These are phyloP conservation scores for Aspergillus homomorphus DNA, from an alignment of 495 filamentous ascomycete genomes.

Conservation along the genomic window DNA sequence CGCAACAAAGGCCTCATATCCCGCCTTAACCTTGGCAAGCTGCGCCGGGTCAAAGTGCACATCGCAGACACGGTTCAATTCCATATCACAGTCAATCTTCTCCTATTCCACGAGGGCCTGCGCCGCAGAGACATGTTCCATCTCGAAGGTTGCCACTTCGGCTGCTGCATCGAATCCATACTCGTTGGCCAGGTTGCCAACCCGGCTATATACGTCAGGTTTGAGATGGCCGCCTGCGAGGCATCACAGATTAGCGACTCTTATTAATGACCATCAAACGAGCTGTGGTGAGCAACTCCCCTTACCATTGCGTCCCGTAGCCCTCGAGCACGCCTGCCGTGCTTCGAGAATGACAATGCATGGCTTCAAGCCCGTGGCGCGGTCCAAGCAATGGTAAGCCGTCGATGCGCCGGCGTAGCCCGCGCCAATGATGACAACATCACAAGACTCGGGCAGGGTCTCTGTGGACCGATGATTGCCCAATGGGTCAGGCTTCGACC, in stretches of 20 bases:
- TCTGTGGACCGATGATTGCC: slow-evolving; percentile 62
- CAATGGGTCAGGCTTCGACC: slow-evolving; percentile 47
- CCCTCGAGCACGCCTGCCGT: slow-evolving; percentile 76
- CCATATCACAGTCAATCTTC: slow-evolving; percentile 34
- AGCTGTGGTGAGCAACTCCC: not conserved
- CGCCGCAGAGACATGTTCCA: slow-evolving; percentile 26
- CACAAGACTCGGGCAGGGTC: slow-evolving; percentile 55
- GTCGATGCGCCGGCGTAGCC: slow-evolving; percentile 70
- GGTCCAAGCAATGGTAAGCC: slow-evolving; percentile 56
- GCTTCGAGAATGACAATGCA: slow-evolving; percentile 74
- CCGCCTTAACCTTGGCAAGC: slow-evolving; percentile 23
- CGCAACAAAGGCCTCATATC: slow-evolving; percentile 22
- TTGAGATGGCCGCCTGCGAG: slow-evolving; percentile 35
- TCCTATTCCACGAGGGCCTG: slow-evolving; percentile 28
- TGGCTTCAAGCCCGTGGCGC: slow-evolving; percentile 25
- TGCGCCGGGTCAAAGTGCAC: slow-evolving; percentile 23
- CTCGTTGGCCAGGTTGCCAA: slow-evolving; percentile 21
- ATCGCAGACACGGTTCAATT: slow-evolving; percentile 27
- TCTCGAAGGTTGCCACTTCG: slow-evolving; percentile 35
- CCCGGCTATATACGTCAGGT: slow-evolving; percentile 33
- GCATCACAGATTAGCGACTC: not conserved
- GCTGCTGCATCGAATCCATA: slow-evolving; percentile 33
- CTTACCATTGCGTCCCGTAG: slow-evolving; percentile 61
- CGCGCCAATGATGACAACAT: slow-evolving; percentile 69
- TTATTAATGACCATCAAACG: not conserved